These are phyloP conservation scores for Heimioporus sp. DNA, from an alignment of 768 basidiomycete genomes.

Conservation along the genomic window DNA sequence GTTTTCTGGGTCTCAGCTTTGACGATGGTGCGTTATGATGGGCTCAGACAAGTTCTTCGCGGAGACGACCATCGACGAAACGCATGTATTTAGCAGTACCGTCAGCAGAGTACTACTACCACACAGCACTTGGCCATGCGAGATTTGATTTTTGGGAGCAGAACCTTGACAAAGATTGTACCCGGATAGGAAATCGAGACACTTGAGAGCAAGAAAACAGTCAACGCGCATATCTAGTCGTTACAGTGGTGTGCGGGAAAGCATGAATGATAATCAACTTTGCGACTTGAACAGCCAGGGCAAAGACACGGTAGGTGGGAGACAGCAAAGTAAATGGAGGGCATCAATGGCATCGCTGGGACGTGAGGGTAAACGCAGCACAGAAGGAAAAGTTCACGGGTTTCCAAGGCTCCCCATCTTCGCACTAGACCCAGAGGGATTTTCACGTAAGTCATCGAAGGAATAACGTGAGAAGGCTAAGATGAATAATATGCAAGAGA, in stretches of 20 bases:
- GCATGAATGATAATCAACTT: constrained; percentile 19
- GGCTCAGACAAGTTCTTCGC: neutral
- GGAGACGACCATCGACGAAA: constrained; percentile 1
- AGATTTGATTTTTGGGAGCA: constrained; percentile 11
- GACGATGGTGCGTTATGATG: constrained; percentile 1
- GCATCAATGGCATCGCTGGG: constrained; percentile 27
- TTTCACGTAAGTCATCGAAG: constrained; percentile 20
- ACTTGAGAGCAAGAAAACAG: constrained; percentile 35
- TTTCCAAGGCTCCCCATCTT: constrained; percentile 13
- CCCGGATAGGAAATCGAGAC: constrained; percentile 30
- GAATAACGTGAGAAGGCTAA: constrained; percentile 19
- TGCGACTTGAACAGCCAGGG: constrained; percentile 15
- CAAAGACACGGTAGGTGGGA: constrained; percentile 8
- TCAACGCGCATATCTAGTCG: constrained; percentile 65
- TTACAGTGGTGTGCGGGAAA: constrained; percentile 46
- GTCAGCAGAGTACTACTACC: constrained; percentile 10
- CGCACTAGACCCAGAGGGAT: constrained; percentile 14
- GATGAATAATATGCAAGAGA: constrained; percentile 36
- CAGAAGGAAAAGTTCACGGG: constrained; percentile 7
- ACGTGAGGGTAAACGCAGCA: constrained; percentile 20
- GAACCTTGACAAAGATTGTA: constrained; percentile 29
- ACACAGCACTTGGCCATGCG: constrained; percentile 7
- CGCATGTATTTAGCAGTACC: constrained; percentile 13
- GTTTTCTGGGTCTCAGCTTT: constrained; percentile 4
- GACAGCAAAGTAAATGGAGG: constrained; percentile 14